Base-by-base conservation (phyloP, 768 basidiomycete species). In the Amanita phalloides region DNA sequence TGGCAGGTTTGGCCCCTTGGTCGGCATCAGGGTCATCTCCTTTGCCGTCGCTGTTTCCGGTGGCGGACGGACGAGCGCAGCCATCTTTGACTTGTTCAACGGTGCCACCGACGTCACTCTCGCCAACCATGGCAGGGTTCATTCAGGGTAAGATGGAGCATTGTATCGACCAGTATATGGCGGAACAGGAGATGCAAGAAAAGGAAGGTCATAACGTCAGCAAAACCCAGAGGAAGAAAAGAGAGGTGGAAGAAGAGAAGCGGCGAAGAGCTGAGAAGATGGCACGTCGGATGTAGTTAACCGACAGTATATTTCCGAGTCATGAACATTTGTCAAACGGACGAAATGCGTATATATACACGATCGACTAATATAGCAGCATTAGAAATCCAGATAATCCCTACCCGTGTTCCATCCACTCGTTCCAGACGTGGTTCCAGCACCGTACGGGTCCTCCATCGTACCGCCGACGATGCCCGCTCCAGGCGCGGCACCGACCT, bases 151-250 rank as follows among this genome's bases (percentile, higher is more conserved):
- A 78, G 61, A 90, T 90, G 86, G 86, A 85, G 60, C 64, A 61
- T 17, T 81, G 81, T 62, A 84, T 90, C 48, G 79, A 80, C 46
- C 67, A 68, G 26, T 75, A 82, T 61, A 55, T 82, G 55, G 58
- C 45, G 26, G 66, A 62, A 23, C 69, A 68, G 26, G 72, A 68
- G 45, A 64, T 61, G 54, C 79, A 82, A 58, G 80, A 81, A 51
- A 63, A 60, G 45, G 74, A 70, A 5, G 82, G 83, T 35, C 73
- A 65, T 21, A 75, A 75, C 46, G 62, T 89, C 45, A 89, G 87
- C 60, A 67, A 73, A 47, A 89, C 86, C 25, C 86, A 89, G 67
- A 71, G 77, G 59, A 85, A 77, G 68, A 90, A 88, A 64, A 68
- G 67, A 56, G 59, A 63, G 51, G 53, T 68, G 23, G 50, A 60